Evolutionary conservation across 352 stramenopile genomes (phyloP).

Genomic region (Pythium oligandrum): DNA sequence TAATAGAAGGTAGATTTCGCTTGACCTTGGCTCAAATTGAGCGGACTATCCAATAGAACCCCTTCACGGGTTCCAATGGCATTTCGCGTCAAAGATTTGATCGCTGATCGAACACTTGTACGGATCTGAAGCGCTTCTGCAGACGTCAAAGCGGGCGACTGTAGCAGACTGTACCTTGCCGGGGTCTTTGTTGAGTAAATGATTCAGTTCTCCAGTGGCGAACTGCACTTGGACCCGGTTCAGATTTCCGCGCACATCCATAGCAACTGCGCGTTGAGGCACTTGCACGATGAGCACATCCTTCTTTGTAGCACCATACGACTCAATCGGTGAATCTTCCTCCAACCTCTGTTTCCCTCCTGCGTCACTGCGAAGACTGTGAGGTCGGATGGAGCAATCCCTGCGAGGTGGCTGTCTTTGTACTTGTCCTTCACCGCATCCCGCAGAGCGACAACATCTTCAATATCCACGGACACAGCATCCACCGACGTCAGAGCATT

Average conservation of each 20-base stretch:
- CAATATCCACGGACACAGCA: constrained; percentile 6
- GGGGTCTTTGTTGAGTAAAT: constrained; percentile 5
- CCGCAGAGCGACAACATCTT: constrained; percentile 13
- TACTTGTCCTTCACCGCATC: constrained; percentile 8
- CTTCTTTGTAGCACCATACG: neutral
- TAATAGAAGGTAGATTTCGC: constrained; percentile 9
- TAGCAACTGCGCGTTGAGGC: constrained; percentile 3
- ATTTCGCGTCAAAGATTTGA: constrained; percentile 5
- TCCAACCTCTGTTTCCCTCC: neutral
- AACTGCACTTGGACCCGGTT: constrained; percentile 1
- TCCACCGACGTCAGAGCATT: constrained; percentile 7
- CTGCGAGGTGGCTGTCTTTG: constrained; percentile 1
- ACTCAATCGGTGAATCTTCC: too few species aligned
- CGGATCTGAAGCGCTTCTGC: constrained; percentile 3
- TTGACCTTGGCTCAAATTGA: constrained; percentile 1
- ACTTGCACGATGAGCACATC: constrained; percentile 4
- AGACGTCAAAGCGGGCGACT: constrained; percentile 2
- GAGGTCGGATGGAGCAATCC: constrained; percentile 6
- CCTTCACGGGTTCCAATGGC: constrained; percentile 5
- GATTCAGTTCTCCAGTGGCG: constrained; percentile 1
- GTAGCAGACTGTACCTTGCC: neutral
- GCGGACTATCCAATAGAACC: constrained; percentile 3
- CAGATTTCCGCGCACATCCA: constrained; percentile 3
- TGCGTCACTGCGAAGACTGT: constrained; percentile 10
- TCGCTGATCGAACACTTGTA: constrained; percentile 1